These are phyloP conservation scores for Phytophthora palmivora DNA, from an alignment of 352 stramenopile species.

Conservation along the genomic window DNA sequence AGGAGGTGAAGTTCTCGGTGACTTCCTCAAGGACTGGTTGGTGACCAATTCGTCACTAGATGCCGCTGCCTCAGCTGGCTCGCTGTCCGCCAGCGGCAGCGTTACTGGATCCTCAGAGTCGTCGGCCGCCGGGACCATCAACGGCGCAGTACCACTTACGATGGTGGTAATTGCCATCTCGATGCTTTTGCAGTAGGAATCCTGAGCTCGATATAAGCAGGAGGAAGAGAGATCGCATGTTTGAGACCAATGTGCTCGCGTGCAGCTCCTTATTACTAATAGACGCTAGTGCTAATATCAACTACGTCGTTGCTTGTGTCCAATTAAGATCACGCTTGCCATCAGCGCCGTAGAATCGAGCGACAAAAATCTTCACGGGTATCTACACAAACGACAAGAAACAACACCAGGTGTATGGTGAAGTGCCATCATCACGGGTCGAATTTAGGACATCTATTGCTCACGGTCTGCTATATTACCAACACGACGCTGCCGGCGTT, in stretches of 20 bases:
- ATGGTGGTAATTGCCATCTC: constrained; percentile 18
- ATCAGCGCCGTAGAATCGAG: too few species aligned
- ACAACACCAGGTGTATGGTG: too few species aligned
- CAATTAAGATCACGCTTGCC: neutral
- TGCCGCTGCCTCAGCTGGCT: constrained; percentile 24
- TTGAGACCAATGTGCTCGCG: constrained; percentile 3
- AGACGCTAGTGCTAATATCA: constrained; percentile 23
- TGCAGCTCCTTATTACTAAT: constrained; percentile 35
- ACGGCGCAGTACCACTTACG: constrained; percentile 22
- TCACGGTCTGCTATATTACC: constrained; percentile 12
- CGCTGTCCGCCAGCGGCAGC: constrained; percentile 15
- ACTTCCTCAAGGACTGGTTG: constrained; percentile 50
- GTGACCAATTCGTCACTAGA: constrained; percentile 47
- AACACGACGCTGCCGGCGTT: constrained; percentile 1
- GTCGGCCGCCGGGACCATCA: constrained; percentile 25
- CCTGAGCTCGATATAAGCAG: constrained; percentile 9
- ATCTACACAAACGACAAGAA: too few species aligned
- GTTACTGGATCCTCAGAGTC: constrained; percentile 16
- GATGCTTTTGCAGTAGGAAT: constrained; percentile 33
- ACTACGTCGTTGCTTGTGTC: constrained; percentile 8
- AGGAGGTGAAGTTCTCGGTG: constrained; percentile 36
- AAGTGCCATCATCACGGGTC: neutral
- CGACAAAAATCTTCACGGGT: too few species aligned
- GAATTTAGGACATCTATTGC: constrained; percentile 30
- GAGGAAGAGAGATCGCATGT: constrained; percentile 8